Percentiles rank a stretch among this genome's conserved stretches.
Conservation (phyloP, 139 green algal genomes). For the Asterochloris sp. region DNA sequence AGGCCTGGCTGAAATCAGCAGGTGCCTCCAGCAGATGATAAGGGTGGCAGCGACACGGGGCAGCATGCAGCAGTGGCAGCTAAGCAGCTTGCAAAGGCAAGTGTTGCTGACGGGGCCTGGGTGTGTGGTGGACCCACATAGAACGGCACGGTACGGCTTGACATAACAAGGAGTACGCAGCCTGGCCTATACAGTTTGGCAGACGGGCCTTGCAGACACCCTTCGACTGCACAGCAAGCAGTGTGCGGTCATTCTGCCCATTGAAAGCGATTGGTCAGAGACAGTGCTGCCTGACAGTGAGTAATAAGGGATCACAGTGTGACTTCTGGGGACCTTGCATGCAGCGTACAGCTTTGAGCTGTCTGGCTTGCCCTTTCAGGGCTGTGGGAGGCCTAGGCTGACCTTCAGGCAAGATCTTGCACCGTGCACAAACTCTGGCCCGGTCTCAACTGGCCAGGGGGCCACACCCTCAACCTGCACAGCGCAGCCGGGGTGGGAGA, state of each 20-base stretch:
- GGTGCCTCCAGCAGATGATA: too few species aligned
- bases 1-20: too few species aligned
- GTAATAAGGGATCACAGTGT: background rate
- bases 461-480: constrained; percentile 60
- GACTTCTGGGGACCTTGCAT: background rate
- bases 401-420: constrained; percentile 36
- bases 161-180: too few species aligned
- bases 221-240: too few species aligned
- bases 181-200: too few species aligned
- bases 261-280: background rate
- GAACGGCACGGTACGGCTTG: too few species aligned
- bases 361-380: background rate
- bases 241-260: too few species aligned
- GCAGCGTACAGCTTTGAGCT: background rate
- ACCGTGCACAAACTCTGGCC: constrained; percentile 84
- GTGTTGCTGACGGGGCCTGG: background rate
- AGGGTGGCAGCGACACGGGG: too few species aligned
- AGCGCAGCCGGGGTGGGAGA: too few species aligned
- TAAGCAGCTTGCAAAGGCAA: background rate
- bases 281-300: constrained; percentile 22
- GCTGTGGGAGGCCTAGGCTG: background rate
- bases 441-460: constrained; percentile 74
- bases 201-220: too few species aligned
- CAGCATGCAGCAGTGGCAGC: too few species aligned
- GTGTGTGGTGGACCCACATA: too few species aligned